Evolutionary conservation across 371 early-diverging fungal genomes (phyloP).

Genomic region (Lichtheimia ornata): DNA sequence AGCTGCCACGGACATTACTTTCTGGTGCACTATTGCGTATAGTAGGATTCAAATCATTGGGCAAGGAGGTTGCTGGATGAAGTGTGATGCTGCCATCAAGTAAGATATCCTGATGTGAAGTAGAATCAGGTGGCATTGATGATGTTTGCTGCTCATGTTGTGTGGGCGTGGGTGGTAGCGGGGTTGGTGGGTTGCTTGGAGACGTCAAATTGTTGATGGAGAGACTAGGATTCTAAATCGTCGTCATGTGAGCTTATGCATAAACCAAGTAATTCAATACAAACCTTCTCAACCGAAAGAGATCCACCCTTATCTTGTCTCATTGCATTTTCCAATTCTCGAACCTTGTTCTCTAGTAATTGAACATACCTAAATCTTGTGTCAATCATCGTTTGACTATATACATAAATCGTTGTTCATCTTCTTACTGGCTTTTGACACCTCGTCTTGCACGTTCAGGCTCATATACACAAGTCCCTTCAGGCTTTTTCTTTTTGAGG

Average conservation of each 20-base stretch:
- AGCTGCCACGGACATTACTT: conserved; percentile 5
- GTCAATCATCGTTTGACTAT: background rate
- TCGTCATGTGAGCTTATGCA: too few relatives aligned
- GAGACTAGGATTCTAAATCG: background rate
- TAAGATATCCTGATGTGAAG: background rate
- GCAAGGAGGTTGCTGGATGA: background rate
- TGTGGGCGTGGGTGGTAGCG: too few relatives aligned
- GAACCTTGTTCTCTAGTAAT: conserved; percentile 25
- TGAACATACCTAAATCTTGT: conserved; percentile 21
- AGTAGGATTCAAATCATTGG: background rate
- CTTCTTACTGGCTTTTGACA: conserved; percentile 25
- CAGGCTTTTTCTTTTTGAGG: conserved; percentile 23
- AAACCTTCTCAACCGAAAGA: too few relatives aligned
- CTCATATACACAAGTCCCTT: conserved; percentile 21
- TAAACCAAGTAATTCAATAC: too few relatives aligned
- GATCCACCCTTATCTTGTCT: conserved; percentile 8
- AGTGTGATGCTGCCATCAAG: background rate
- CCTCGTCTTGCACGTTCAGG: conserved; percentile 27
- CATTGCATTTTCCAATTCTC: conserved; percentile 20
- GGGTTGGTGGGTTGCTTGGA: background rate
- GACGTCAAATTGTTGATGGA: conserved; percentile 9
- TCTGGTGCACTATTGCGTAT: conserved; percentile 7
- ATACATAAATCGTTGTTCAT: background rate
- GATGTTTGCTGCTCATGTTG: too few relatives aligned
- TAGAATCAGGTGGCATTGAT: background rate